Percentiles rank a stretch among this genome's conserved stretches.
These are phyloP conservation scores for Seminavis robusta DNA, from an alignment of 108 stramenopile genomes.

Conservation along the genomic window DNA sequence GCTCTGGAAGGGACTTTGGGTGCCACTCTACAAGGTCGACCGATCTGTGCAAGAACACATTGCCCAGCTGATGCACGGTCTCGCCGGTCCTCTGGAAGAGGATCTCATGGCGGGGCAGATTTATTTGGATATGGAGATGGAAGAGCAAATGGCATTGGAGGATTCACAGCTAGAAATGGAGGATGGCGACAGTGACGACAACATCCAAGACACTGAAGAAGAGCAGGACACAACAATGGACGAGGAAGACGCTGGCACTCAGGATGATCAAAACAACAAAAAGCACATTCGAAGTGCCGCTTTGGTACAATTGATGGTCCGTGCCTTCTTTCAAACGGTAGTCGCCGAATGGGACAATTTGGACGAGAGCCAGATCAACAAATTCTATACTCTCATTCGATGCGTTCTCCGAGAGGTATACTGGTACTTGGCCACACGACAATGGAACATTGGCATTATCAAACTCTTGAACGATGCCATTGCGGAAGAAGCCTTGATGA, in stretches of 20 bases:
- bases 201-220: conserved; percentile 11
- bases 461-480: conserved; percentile 84
- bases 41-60: conserved; percentile 88
- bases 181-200: conserved; percentile 13
- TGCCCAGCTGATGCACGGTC: conserved; percentile 58
- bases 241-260: conserved; percentile 6
- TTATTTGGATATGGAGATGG: conserved; percentile 74
- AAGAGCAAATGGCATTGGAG: no score
- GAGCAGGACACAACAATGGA: not conserved
- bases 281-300: conserved; percentile 85
- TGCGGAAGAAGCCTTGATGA: conserved; percentile 73
- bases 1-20: conserved; percentile 92
- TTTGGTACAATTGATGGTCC: conserved; percentile 71
- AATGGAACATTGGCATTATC: conserved; percentile 85
- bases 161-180: not conserved
- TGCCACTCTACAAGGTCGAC: conserved; percentile 89
- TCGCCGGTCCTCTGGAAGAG: conserved; percentile 83
- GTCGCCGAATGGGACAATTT: conserved; percentile 87
- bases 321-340: conserved; percentile 83
- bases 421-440: conserved; percentile 81
- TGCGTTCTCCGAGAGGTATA: conserved; percentile 73
- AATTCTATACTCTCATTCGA: conserved; percentile 88
- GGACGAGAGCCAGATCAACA: conserved; percentile 91
- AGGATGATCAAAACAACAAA: conserved; percentile 2
- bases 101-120: conserved; percentile 79